Base-by-base conservation (phyloP, 2,329 filamentous ascomycete genomes). In the Botryotinia narcissicola region DNA sequence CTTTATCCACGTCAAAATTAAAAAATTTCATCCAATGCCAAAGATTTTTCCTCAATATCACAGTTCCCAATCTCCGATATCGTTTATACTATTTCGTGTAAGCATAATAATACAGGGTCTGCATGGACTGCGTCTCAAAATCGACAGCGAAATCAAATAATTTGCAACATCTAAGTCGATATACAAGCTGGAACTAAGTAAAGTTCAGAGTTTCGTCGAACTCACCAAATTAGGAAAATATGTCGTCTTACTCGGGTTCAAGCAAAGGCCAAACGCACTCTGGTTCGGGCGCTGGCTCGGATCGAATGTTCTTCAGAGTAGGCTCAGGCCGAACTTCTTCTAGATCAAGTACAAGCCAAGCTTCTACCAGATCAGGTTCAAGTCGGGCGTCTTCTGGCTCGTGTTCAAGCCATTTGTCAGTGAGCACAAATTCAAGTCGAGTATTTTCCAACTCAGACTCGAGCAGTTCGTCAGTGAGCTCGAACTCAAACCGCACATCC, bases 21-120 rank as follows among this genome's bases (percentile, higher is more conserved):
- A 29, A 16, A 6, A 4, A 0, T 18, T n/a, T 54, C 12, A 1
- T 18, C 6, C 18, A n/a, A 42, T 14, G 14, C 4, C 0, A n/a
- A n/a, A 7, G 25, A 4, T 1, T 16, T n/a, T 54, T n/a, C 25
- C 22, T n/a, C 4, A n/a, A 54, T 3, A 54, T n/a, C 48, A 54
- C 22, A 4, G 5, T 25, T 48, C 25, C 12, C 1, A 48, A 12
- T 25, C 22, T 10, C 25, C 46, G 4, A 25, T 5, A 48, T 25
- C 20, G 20, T 48, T 48, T 25, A 22, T 10, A 10, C 46, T 42
- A 7, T 4, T 10, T 22, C 46, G 20, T 22, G 9, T 1, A 48
- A 48, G 8, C 8, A 40, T 40, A 40, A 0, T 9, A 9, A 10
- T 22, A 48, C 46, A 48, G 46, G 1, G 8, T 48, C 20, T 22